Evolutionary conservation across 768 basidiomycete species (phyloP).

Genomic region (Leccinum subtestaceum): DNA sequence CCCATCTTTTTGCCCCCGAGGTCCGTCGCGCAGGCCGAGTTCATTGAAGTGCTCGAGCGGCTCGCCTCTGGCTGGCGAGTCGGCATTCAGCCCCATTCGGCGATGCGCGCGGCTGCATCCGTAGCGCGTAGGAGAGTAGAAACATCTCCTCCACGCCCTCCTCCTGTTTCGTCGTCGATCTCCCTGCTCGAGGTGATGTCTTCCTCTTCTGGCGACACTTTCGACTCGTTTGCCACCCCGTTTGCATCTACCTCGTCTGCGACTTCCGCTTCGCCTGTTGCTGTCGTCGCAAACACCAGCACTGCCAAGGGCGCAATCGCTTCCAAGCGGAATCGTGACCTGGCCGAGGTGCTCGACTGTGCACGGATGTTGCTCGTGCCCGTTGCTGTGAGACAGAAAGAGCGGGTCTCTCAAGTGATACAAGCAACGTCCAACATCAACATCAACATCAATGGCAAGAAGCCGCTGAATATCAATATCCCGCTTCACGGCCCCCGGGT

Average conservation of each 20-base stretch:
- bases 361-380: constrained; percentile 73
- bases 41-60: constrained; percentile 80
- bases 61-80: constrained; percentile 73
- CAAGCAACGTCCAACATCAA: constrained; percentile 32
- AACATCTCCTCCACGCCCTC: constrained; percentile 19
- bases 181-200: constrained; percentile 25
- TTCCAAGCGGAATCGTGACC: constrained; percentile 32
- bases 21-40: constrained; percentile 89
- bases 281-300: not conserved
- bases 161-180: constrained; percentile 23
- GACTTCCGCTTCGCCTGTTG: not conserved
- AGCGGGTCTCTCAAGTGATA: constrained; percentile 54
- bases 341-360: constrained; percentile 59
- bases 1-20: constrained; percentile 85
- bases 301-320: not conserved
- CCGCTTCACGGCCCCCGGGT: constrained; percentile 84
- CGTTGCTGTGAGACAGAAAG: constrained; percentile 60
- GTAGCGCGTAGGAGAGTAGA: constrained; percentile 39
- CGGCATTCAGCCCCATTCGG: constrained; percentile 59
- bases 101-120: constrained; percentile 25
- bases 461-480: constrained; percentile 68
- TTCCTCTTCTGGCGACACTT: constrained; percentile 23
- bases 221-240: constrained; percentile 13
- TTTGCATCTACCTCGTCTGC: constrained; percentile 25
- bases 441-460: constrained; percentile 41